A percentile compares a stretch with the other conserved stretches of the same genome.
phyloP scores from a whole-genome alignment of 768 basidiomycete species.

The Hygrophorus pudorinus region DNA sequence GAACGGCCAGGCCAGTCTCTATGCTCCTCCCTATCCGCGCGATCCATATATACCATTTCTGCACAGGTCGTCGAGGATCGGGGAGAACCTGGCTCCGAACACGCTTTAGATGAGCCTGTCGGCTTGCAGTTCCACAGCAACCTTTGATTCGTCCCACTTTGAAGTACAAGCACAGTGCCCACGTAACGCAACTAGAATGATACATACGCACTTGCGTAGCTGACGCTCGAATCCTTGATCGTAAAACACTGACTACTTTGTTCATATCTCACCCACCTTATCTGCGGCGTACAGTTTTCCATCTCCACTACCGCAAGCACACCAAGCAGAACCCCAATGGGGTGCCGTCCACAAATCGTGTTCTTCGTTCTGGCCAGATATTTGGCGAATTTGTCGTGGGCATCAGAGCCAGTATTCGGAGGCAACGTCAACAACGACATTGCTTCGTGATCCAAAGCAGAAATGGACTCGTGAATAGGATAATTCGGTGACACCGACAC shows the following conservation, averaged over 20 bases:
- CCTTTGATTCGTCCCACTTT: neutral
- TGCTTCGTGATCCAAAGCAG: slow-evolving; percentile 76
- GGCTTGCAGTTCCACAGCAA: slow-evolving; percentile 33
- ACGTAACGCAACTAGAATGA: slow-evolving; percentile 37
- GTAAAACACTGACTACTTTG: slow-evolving; percentile 75
- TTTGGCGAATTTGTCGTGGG: slow-evolving; percentile 52
- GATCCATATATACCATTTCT: slow-evolving; percentile 1
- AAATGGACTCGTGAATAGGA: slow-evolving; percentile 79
- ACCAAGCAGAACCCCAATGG: slow-evolving; percentile 86
- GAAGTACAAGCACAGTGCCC: neutral
- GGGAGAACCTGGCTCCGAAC: slow-evolving; percentile 60
- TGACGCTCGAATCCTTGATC: slow-evolving; percentile 80
- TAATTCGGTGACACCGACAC: slow-evolving; percentile 27
- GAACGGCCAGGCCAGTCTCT: slow-evolving; percentile 44
- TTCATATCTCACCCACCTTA: slow-evolving; percentile 88
- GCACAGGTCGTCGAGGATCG: slow-evolving; percentile 58
- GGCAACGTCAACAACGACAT: slow-evolving; percentile 62
- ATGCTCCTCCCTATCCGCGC: neutral
- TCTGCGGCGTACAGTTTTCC: slow-evolving; percentile 23
- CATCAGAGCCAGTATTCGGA: slow-evolving; percentile 37
- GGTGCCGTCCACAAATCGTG: slow-evolving; percentile 95
- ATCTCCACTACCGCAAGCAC: slow-evolving; percentile 54
- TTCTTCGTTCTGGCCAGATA: slow-evolving; percentile 76
- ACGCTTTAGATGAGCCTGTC: slow-evolving; percentile 43
- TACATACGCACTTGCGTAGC: slow-evolving; percentile 89